A percentile compares a stretch with the other conserved stretches of the same genome.
phyloP scores from a whole-genome alignment of 805 yeast species.

The Kluyveromyces aestuarii region DNA sequence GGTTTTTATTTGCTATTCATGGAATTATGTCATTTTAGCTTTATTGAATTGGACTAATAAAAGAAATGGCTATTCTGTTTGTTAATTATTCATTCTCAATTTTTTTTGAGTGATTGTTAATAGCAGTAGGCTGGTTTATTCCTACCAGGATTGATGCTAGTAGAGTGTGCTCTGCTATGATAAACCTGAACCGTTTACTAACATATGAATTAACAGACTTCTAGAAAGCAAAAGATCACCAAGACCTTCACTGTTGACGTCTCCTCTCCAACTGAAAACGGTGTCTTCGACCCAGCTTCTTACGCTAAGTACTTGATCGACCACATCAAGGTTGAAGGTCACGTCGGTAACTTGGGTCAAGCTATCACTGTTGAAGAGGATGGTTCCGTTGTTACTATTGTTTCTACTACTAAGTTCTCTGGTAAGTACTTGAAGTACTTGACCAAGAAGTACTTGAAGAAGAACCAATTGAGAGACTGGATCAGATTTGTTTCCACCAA shows the following conservation, averaged over 20 bases:
- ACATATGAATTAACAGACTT: constrained; percentile 43
- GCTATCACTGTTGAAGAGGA: constrained; percentile 86
- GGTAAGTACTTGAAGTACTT: constrained; percentile 99
- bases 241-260: constrained; percentile 93
- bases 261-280: constrained; percentile 94
- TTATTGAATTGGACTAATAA: neutral
- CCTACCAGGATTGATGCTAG: neutral
- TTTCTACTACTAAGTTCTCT: constrained; percentile 89
- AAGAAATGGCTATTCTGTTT: constrained; percentile 19
- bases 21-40: neutral
- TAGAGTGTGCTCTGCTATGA: neutral
- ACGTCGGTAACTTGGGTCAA: constrained; percentile 94
- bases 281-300: constrained; percentile 95
- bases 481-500: constrained; percentile 95
- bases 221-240: constrained; percentile 72
- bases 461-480: constrained; percentile 99
- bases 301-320: constrained; percentile 97
- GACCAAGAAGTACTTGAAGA: constrained; percentile 99
- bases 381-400: constrained; percentile 80
- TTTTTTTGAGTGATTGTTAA: constrained; percentile 27
- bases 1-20: constrained; percentile 3
- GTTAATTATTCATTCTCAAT: constrained; percentile 21
- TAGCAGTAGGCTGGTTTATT: constrained; percentile 29
- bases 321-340: constrained; percentile 98
- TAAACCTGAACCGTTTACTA: constrained; percentile 2